Evolutionary conservation across 257 asterid genomes (phyloP), one percentile per base, ranked within the genome.

Genomic region (Dorcoceras hygrometricum): DNA sequence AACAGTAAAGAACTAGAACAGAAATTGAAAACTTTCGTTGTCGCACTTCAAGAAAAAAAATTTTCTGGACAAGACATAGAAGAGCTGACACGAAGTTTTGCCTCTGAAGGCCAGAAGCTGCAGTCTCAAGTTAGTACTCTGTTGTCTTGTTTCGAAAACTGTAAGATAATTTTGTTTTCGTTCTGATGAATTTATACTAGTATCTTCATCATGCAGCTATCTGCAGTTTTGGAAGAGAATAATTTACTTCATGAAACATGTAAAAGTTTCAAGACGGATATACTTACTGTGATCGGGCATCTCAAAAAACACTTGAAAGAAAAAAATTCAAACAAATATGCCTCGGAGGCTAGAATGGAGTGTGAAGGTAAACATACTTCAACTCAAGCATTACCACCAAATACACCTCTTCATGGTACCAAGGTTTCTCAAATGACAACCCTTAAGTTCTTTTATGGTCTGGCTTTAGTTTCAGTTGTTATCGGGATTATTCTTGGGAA

Each of bases 221-320:
- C 96, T 69, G 84, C 91, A 34, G 78, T 82, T 14, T 75, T 77
- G 81, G 87, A 88, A 67, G 96, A 90, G 73, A 93, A 81, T 67
- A 85, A 75, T 71, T 70, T 50, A 75, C 90, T 89, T 29, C 79
- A 72, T 16, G 94, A 91, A 82, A 77, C 89, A 66, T 79, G 79
- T 73, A 83, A 89, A 69, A 84, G 60, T 72, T 76, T 96, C 36
- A 85, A 76, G 83, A 81, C 75, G 79, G 96, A 93, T 62, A 95
- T 90, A 59, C 86, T 81, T 66, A 71, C 76, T 32, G 80, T 80
- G 68, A 84, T 88, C 51, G 60, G 67, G 29, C 73, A 75, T 46
- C 96, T 88, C 26, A 91, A 93, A 76, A 92, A 82, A 74, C 89
- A 88, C 74, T 48, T 90, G 86, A 85, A 84, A 75, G 90, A 81